Evolutionary conservation across 2,329 filamentous ascomycete species (phyloP), one percentile per base, ranked within the genome.

Genomic region (Fusarium burgessii): DNA sequence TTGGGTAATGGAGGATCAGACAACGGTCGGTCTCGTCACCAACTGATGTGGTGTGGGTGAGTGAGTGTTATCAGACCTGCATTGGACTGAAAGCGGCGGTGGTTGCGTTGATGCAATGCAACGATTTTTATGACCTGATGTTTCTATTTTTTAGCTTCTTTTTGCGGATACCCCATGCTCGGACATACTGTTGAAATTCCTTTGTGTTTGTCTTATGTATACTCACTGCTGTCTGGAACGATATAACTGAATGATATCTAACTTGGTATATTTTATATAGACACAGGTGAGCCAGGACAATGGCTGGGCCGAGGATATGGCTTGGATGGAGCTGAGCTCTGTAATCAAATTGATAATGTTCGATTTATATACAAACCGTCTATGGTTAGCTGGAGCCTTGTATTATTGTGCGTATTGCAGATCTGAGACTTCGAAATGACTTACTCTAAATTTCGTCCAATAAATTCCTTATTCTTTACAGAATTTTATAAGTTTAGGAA

Each of bases 1-100:
- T 20, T 88, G 86, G 86, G 74, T 80, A 36, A 77, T 79, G 46
- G 84, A 84, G 47, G 78, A 80, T 62, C 78, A 70, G 59, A 51
- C 58, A 32, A 54, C 68, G 23, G 56, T 70, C 38, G 69, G 66
- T 40, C 69, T 58, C 36, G 54, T 70, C 38, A 49, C 54, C 57
- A 58, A 49, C 40, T 71, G 43, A 62, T 62, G 43, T 50, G 50
- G 59, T 43, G 42, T 55, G 52, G 20, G 29, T 17, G 38, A 62
- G 29, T n/a, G 38, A 62, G 38, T 59, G 36, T 41, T 33, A 45
- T 52, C 46, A 47, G 47, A 47, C 51, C 29, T 32, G 42, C 27
- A 51, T 40, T 57, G 64, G 58, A 43, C 14, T 43, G 38, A 60
- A 56, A 58, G 5, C 54, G 49, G 61, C 67, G 52, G 61, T 56